Base-by-base conservation (phyloP, 306 rosid genomes). In the Pachyrhizus erosus region DNA sequence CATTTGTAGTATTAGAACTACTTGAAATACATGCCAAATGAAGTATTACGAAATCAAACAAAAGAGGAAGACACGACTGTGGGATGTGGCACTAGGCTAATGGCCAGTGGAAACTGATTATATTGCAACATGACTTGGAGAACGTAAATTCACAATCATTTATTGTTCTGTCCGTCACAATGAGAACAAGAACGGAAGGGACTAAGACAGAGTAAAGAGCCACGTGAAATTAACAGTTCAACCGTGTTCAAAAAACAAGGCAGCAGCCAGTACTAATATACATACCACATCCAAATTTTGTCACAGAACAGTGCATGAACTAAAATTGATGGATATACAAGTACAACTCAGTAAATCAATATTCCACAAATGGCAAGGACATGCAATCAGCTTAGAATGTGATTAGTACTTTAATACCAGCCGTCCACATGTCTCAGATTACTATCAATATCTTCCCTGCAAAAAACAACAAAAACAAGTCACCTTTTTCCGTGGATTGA, bases 361-460 rank as follows among this genome's bases (percentile, higher is more conserved):
- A 46, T 26, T 49, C 52, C 18, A 48, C 31, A 34, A 33, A 58
- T 60, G 46, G 31, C 4, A 70, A 80, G 46, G 61, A 54, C 51
- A 34, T 15, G 17, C 76, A 64, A 75, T 54, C 52, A 70, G 68
- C 80, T 27, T 42, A 79, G 73, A 79, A 73, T 37, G 76, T 21
- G 5, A 24, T 57, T 46, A 26, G 9, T 10, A 21, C 55, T 77
- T 80, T 31, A 39, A 42, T 21, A 64, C n/a, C 15, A 31, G 75
- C 84, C 18, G n/a, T 67, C 42, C n/a, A 48, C 61, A 31, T 37
- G 21, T 55, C 76, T 79, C 39, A 29, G 39, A 68, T 57, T 31
- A 67, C 31, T 42, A 69, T 84, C 79, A 90, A 45, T 80, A 88
- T 76, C 87, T 88, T 77, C 97, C 89, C 92, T 89, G 93, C 92